Base-by-base conservation (phyloP, 2,329 filamentous ascomycete genomes). In the Colletotrichum musicola region DNA sequence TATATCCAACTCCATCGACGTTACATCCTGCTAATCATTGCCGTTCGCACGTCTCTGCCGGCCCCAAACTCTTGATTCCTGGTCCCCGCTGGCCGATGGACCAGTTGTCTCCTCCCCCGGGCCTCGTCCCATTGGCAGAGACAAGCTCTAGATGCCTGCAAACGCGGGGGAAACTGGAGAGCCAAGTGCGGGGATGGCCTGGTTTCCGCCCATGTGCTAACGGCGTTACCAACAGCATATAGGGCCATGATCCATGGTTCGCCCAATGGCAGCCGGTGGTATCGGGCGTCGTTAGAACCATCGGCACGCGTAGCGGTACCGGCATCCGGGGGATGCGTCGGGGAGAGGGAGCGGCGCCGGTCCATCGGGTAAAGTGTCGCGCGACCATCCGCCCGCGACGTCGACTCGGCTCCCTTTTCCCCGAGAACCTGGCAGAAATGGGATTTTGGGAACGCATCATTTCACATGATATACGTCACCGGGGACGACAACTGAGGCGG, bases 261-360 rank as follows among this genome's bases (percentile, higher is more conserved):
- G 12, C 12, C 49, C 6, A 50, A 65, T 40, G 14, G 25, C 10
- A 18, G 3, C 6, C 50, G 10, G 56, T 56, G 7, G 44, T 18
- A 51, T 51, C 65, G 62, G 65, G 59, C 64, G 42, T 63, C 58
- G 64, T 51, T 7, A 57, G 44, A 67, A 57, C 42, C 22, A 35
- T 51, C 64, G 59, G 59, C 25, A n/a, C n/a, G 18, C 12, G 16
- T n/a, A 25, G 16, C 22, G 1, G 44, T 46, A 20, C 47, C 62
- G 66, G 62, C 2, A 9, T 30, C 27, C 66, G 62, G 66, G 20
- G 20, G 42, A 69, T 65, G 50, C 50, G 12, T 65, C 66, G 66
- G 66, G 7, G 16, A n/a, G 12, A 18, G 40, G 42, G n/a, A 54
- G 42, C 51, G 42, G 49, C 27, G 46, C 60, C 65, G 49, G 62